Percentiles rank a stretch among this genome's conserved stretches.
Conservation (phyloP, 208 protist species). For the Acanthamoeba royreba region DNA sequence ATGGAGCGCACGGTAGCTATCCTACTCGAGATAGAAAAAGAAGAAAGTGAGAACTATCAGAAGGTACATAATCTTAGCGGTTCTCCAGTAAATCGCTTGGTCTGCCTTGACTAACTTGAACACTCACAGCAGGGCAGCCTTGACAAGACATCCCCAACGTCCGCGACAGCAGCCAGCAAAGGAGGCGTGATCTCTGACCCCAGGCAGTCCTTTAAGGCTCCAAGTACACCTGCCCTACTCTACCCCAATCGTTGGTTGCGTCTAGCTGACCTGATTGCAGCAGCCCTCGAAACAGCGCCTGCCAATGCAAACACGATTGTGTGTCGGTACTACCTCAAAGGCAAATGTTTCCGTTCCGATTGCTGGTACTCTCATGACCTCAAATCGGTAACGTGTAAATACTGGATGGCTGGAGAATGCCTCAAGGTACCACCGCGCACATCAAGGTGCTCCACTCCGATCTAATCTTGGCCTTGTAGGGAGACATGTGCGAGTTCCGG, state of each 20-base stretch:
- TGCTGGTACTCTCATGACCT: slow-evolving; percentile 58
- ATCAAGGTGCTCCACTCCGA: background rate
- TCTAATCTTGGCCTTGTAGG: background rate
- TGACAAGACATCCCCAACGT: background rate
- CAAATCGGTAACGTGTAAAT: slow-evolving; percentile 37
- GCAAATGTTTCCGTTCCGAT: slow-evolving; percentile 52
- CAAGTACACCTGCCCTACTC: background rate
- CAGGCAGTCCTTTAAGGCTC: no score
- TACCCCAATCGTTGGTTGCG: background rate
- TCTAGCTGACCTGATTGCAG: background rate
- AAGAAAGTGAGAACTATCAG: background rate
- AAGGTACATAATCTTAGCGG: no score
- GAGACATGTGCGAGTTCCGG: slow-evolving; percentile 2
- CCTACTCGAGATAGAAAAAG: background rate
- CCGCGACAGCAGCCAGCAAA: no score
- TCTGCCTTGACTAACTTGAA: no score
- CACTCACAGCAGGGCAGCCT: no score
- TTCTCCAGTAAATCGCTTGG: no score
- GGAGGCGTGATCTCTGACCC: no score
- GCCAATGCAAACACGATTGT: slow-evolving; percentile 38
- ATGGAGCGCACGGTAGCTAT: slow-evolving; percentile 31
- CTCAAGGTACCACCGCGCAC: background rate
- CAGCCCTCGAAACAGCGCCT: background rate
- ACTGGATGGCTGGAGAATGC: slow-evolving; percentile 44
- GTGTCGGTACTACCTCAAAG: slow-evolving; percentile 52